A percentile compares a stretch with the other conserved stretches of the same genome.
Conservation (phyloP, 2,329 filamentous ascomycete genomes). For the Metarhizium album region DNA sequence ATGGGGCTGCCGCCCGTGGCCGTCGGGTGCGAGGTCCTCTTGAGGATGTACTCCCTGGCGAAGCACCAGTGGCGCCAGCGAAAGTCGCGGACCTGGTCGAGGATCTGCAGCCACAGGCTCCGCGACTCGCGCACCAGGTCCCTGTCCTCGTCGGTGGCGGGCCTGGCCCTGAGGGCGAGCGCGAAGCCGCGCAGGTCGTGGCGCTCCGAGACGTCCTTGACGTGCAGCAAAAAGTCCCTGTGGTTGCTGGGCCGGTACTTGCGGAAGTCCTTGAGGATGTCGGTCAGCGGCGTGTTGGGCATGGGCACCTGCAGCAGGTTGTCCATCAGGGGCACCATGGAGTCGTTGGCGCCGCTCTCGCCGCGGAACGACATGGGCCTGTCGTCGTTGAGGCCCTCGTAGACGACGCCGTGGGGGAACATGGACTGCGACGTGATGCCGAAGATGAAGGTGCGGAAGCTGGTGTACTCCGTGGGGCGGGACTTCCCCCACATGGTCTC, state of each 20-base stretch:
- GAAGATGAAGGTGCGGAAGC: slow-evolving; percentile 94
- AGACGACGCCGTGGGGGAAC: slow-evolving; percentile 87
- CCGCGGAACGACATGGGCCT: slow-evolving; percentile 75
- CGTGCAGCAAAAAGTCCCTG: slow-evolving; percentile 69
- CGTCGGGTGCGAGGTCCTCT: slow-evolving; percentile 63
- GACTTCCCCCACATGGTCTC: slow-evolving; percentile 88
- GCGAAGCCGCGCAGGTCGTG: slow-evolving; percentile 50
- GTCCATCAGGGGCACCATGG: slow-evolving; percentile 84
- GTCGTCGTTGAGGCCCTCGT: slow-evolving; percentile 66
- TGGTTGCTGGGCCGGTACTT: slow-evolving; percentile 84
- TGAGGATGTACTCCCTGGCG: slow-evolving; percentile 73
- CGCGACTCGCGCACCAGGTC: slow-evolving; percentile 43
- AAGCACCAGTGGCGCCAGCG: slow-evolving; percentile 82
- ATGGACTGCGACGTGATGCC: slow-evolving; percentile 88
- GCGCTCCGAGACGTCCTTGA: slow-evolving; percentile 39
- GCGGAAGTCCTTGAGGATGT: slow-evolving; percentile 81
- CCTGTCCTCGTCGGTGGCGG: slow-evolving; percentile 17
- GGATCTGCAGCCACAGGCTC: slow-evolving; percentile 50
- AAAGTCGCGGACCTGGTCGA: slow-evolving; percentile 72
- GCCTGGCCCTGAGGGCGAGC: slow-evolving; percentile 22
- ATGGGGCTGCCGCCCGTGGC: slow-evolving; percentile 75
- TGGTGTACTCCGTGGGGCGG: slow-evolving; percentile 72
- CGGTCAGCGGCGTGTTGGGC: slow-evolving; percentile 80
- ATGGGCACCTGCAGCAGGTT: slow-evolving; percentile 78
- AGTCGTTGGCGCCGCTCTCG: slow-evolving; percentile 89